A percentile compares a stretch with the other conserved stretches of the same genome.
Evolutionary conservation across 2,329 filamentous ascomycete species (phyloP).

Genomic region (Sporothrix brasiliensis): DNA sequence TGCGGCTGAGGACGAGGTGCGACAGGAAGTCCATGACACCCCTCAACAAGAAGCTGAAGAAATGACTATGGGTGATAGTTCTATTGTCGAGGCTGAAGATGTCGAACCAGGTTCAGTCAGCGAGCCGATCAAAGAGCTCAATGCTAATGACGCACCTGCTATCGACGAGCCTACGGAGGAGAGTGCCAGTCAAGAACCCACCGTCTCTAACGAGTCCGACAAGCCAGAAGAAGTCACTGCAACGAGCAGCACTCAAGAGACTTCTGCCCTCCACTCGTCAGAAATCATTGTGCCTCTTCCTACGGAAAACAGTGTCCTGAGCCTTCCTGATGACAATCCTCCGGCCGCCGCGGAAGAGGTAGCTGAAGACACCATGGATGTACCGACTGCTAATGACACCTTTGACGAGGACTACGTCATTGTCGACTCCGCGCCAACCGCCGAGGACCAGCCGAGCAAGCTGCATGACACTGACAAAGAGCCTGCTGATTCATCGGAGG

Average conservation of each 20-base stretch:
- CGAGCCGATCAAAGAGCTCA: not conserved
- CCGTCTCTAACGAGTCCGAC: not conserved
- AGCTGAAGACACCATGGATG: not conserved
- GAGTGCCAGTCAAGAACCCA: not conserved
- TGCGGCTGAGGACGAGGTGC: no score
- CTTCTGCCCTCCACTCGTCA: conserved; percentile 11
- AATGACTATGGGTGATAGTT: not conserved
- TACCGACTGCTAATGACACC: not conserved
- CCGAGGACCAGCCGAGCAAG: not conserved
- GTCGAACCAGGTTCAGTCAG: not conserved
- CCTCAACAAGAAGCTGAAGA: not conserved
- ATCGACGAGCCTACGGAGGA: conserved; percentile 7
- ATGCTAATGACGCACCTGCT: not conserved
- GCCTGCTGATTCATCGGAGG: not conserved
- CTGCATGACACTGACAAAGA: not conserved
- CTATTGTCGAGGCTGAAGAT: not conserved
- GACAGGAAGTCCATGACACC: not conserved
- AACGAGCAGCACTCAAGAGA: not conserved
- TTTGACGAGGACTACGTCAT: not conserved
- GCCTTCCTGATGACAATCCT: conserved; percentile 7
- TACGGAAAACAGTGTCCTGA: not conserved
- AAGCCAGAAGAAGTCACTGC: conserved; percentile 13
- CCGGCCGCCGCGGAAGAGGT: not conserved
- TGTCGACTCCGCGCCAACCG: not conserved
- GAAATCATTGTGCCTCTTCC: conserved; percentile 20